Evolutionary conservation across 192 early-diverging fungal species (phyloP).

Genomic region (Coemansia furcata): DNA sequence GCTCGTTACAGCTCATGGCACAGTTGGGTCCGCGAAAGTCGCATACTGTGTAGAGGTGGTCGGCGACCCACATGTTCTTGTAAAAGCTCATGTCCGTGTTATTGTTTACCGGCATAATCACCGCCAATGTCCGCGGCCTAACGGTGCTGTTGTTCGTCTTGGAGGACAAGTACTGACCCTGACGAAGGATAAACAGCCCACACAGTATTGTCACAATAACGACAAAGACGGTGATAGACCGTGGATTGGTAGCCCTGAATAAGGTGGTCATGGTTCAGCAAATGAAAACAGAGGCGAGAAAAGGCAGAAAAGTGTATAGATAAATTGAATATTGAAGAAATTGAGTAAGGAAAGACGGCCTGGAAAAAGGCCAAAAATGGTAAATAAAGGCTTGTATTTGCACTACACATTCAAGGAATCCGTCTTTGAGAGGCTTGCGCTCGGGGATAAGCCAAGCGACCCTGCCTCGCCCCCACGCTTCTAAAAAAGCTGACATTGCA

Average conservation of each 20-base stretch:
- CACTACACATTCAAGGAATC: neutral
- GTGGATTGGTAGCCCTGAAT: neutral
- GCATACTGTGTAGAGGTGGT: conserved; percentile 29
- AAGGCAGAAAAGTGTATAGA: neutral
- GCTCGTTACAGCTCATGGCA: conserved; percentile 17
- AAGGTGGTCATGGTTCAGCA: neutral
- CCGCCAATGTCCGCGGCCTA: neutral
- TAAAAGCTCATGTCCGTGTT: conserved; percentile 30
- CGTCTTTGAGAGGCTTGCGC: neutral
- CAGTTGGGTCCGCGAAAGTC: conserved; percentile 20
- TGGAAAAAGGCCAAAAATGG: neutral
- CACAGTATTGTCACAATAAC: neutral
- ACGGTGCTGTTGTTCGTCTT: neutral
- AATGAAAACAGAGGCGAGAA: neutral
- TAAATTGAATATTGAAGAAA: neutral
- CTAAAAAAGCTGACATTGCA: neutral
- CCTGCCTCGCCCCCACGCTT: neutral
- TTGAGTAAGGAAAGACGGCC: neutral
- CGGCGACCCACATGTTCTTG: conserved; percentile 27
- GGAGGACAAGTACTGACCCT: neutral
- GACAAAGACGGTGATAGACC: neutral
- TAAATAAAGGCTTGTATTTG: neutral
- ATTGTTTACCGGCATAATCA: conserved; percentile 24
- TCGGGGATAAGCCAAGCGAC: too few species aligned
- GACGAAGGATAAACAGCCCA: neutral